These are phyloP conservation scores for Phenoliferia sp. DNA, from an alignment of 1,284 basidiomycete genomes.

Conservation along the genomic window DNA sequence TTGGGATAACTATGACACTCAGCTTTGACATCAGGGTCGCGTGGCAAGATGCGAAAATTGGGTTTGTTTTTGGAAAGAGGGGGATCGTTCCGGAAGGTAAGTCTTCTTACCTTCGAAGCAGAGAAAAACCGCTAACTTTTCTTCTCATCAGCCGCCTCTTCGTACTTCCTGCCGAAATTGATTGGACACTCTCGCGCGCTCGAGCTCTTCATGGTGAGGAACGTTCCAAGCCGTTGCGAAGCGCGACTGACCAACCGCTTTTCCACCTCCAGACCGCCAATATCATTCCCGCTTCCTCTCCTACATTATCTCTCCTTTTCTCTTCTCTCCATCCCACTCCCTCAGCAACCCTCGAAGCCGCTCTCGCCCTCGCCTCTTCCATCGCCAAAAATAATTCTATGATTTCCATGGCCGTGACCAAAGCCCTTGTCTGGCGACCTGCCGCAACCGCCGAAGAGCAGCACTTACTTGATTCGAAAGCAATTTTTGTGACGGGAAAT, in stretches of 20 bases:
- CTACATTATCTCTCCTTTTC: slow-evolving; percentile 5
- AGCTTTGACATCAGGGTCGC: slow-evolving; percentile 10
- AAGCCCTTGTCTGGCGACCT: slow-evolving; percentile 10
- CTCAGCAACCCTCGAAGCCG: slow-evolving; percentile 5
- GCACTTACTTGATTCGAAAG: slow-evolving; percentile 11
- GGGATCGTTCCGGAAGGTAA: slow-evolving; percentile 16
- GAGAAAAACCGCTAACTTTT: background rate
- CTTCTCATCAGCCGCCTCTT: slow-evolving; percentile 1
- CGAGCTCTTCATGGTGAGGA: slow-evolving; percentile 15
- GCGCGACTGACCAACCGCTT: background rate
- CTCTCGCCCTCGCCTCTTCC: slow-evolving; percentile 7
- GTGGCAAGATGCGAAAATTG: slow-evolving; percentile 12
- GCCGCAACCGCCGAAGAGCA: slow-evolving; percentile 6
- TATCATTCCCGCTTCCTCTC: slow-evolving; percentile 8
- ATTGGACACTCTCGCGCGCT: slow-evolving; percentile 16
- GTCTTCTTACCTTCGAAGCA: background rate
- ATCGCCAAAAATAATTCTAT: slow-evolving; percentile 9
- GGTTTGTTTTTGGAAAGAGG: slow-evolving; percentile 16
- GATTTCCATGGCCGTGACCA: slow-evolving; percentile 7
- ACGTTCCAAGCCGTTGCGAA: background rate
- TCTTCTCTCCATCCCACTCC: slow-evolving; percentile 6
- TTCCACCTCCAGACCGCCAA: slow-evolving; percentile 3
- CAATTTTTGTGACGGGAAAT: slow-evolving; percentile 6
- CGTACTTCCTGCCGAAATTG: slow-evolving; percentile 14
- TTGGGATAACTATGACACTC: slow-evolving; percentile 20